Evolutionary conservation across 1,284 basidiomycete genomes (phyloP), one percentile per base, ranked within the genome.

Genomic region (Sporisorium graminicola): DNA sequence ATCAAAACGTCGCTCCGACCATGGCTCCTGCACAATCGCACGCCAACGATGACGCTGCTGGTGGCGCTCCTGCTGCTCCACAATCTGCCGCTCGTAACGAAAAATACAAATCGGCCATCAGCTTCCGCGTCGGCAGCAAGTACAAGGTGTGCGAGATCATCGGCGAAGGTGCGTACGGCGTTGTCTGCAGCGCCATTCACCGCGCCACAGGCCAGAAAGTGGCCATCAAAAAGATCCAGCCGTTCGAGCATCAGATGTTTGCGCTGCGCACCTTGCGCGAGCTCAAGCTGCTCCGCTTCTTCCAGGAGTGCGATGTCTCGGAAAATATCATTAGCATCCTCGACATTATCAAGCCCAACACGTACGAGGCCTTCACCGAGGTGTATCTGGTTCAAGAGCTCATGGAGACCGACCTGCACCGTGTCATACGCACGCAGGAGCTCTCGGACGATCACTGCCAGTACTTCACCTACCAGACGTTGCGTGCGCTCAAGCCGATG

Each of bases 291-390:
- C 78, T 85, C 31, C 78, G 84, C 29, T 81, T 83, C 68, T 85
- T 85, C 49, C 81, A 84, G 43, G 80, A 84, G 43, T 78, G 73
- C 54, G 79, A 81, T 37, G 79, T 80, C 4, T 81, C 79, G 29
- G 69, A 85, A 58, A 85, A 85, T 58, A 85, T 85, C 65, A 78
- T 77, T 66, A 72, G 77, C 54, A 66, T 74, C 46, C 62, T 83
- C 42, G 78, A 82, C 58, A 77, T 82, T n/a, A 61, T 84, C 55
- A 77, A 82, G 58, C 77, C 84, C 49, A 64, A 35, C 22, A 79
- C 93, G 35, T 88, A 94, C 85, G 95, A 98, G 33, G 89, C 90
- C 1, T 99, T 99, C 89, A 95, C 93, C 81, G 96, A 99, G 87
- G 95, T 94, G 20, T 93, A 90, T 76, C 89, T 95, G 63, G 92